Evolutionary conservation across 2,329 filamentous ascomycete species (phyloP).

Genomic region (Ceratocystis cubensis): DNA sequence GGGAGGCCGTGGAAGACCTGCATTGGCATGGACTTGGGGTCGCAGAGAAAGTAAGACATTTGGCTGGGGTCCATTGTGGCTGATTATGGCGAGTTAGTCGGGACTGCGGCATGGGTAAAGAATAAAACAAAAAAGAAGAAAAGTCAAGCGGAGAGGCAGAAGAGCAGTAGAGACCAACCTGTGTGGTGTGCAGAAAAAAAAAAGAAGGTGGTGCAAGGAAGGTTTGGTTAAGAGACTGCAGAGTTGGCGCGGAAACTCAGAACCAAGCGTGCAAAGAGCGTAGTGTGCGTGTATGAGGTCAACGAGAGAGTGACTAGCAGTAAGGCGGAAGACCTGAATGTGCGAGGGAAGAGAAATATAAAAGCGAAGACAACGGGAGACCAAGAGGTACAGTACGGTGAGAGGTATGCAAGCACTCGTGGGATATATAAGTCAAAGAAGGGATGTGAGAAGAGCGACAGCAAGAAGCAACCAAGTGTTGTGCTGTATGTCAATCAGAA

Average conservation of each 20-base stretch:
- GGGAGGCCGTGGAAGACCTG: constrained; percentile 58
- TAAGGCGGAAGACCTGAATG: background rate
- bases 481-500: background rate
- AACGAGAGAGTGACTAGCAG: background rate
- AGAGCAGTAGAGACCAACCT: background rate
- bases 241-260: background rate
- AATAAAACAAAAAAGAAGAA: too few relatives aligned
- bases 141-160: background rate
- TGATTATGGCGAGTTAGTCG: constrained; percentile 21
- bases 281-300: background rate
- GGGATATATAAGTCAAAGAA: background rate
- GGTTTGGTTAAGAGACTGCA: background rate
- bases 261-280: background rate
- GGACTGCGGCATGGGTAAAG: background rate
- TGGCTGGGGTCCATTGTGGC: constrained; percentile 56
- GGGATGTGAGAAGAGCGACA: background rate
- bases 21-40: constrained; percentile 51
- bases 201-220: background rate
- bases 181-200: background rate
- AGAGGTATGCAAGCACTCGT: too few relatives aligned
- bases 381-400: too few relatives aligned
- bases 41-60: constrained; percentile 78
- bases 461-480: background rate
- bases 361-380: too few relatives aligned
- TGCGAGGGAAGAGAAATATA: background rate